Conservation (phyloP, 805 yeast genomes). For the Candida taoyuanica region DNA sequence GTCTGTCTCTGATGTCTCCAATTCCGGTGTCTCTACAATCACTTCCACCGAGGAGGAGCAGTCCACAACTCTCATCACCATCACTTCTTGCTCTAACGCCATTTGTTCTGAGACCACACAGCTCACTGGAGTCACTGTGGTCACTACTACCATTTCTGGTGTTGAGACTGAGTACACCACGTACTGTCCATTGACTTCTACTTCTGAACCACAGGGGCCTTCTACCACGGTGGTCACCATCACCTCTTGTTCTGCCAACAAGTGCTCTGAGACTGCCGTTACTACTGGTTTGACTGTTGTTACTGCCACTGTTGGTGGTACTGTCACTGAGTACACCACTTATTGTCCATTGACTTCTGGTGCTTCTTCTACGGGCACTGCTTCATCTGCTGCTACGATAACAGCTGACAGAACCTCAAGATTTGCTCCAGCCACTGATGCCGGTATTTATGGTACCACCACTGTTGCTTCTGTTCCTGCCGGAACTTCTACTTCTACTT, state of each 20-base stretch:
- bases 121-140: conserved; percentile 3
- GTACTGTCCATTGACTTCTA: conserved; percentile 8
- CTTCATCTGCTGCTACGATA: background rate
- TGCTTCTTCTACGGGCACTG: background rate
- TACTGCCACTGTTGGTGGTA: conserved; percentile 9
- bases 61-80: background rate
- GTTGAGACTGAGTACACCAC: conserved; percentile 31
- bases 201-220: conserved; percentile 3
- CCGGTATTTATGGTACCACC: too few species aligned
- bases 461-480: too few species aligned
- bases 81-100: background rate
- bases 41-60: background rate
- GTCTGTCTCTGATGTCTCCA: background rate
- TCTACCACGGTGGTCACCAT: conserved; percentile 10
- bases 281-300: conserved; percentile 30
- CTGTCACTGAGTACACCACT: background rate
- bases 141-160: conserved; percentile 18
- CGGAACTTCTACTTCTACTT: too few species aligned
- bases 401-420: too few species aligned
- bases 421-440: too few species aligned
- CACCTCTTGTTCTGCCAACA: conserved; percentile 7
- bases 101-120: background rate
- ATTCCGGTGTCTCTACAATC: background rate
- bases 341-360: background rate
- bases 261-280: conserved; percentile 16